phyloP scores from a whole-genome alignment of 164 flowering plant species.

The Vitis cinerea region DNA sequence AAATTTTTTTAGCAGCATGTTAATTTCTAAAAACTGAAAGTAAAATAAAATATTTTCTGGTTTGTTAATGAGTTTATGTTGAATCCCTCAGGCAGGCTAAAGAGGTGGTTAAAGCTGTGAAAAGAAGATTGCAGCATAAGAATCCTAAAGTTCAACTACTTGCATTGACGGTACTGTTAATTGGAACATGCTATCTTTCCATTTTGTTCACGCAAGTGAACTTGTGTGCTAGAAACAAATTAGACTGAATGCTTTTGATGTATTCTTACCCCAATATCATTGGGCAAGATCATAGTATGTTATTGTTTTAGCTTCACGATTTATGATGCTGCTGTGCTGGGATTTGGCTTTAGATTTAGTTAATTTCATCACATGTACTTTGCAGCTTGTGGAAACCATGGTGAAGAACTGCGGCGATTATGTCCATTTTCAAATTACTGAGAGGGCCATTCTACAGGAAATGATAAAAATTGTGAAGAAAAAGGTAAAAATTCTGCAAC shows the following conservation, averaged over 20 bases:
- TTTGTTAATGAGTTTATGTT: conserved; percentile 1
- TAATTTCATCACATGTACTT: background rate
- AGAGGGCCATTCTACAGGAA: conserved; percentile 58
- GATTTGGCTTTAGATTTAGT: no score
- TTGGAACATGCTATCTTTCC: background rate
- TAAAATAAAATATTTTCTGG: background rate
- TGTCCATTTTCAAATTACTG: conserved; percentile 72
- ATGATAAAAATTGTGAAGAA: conserved; percentile 80
- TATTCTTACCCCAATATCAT: no score
- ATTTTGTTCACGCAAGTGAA: no score
- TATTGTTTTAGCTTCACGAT: background rate
- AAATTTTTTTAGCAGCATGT: background rate
- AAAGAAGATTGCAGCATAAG: conserved; percentile 83
- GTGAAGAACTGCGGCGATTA: conserved; percentile 77
- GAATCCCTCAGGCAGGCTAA: conserved; percentile 71
- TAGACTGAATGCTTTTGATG: no score
- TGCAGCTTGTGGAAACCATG: conserved; percentile 83
- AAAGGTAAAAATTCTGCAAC: conserved; percentile 39
- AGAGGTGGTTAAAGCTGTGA: conserved; percentile 85
- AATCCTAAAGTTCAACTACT: conserved; percentile 82
- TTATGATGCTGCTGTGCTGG: background rate
- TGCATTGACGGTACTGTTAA: conserved; percentile 69
- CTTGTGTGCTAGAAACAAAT: no score
- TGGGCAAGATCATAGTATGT: no score
- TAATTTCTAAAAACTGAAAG: background rate